Evolutionary conservation across 1,284 basidiomycete species (phyloP).

Genomic region (Wolfiporia cocos): DNA sequence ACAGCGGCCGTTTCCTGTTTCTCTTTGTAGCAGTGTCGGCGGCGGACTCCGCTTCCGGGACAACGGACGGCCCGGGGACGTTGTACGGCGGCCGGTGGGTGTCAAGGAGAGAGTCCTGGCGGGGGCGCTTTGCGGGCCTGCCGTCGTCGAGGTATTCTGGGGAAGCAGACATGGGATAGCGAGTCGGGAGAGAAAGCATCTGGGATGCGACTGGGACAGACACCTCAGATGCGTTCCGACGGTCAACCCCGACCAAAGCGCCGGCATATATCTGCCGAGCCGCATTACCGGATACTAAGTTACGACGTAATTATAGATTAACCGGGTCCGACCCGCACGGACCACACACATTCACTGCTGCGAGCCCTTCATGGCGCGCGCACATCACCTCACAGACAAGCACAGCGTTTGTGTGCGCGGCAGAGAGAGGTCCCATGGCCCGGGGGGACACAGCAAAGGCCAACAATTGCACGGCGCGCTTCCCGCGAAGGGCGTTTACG

Average conservation of each 20-base stretch:
- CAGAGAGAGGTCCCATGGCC: too few species aligned
- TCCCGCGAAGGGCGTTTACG: too few species aligned
- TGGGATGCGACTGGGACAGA: slow-evolving; percentile 2
- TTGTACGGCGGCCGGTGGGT: slow-evolving; percentile 7
- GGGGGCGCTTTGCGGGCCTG: slow-evolving; percentile 19
- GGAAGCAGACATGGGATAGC: slow-evolving; percentile 3
- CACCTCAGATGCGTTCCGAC: slow-evolving; percentile 2
- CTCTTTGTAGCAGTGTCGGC: slow-evolving; percentile 27
- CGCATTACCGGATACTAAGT: slow-evolving; percentile 4
- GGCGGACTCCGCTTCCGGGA: slow-evolving; percentile 20
- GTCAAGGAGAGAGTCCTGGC: slow-evolving; percentile 11
- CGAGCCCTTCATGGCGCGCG: too few species aligned
- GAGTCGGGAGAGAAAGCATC: slow-evolving; percentile 8
- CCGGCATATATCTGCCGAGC: slow-evolving; percentile 7
- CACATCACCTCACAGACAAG: too few species aligned
- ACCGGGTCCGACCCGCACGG: slow-evolving; percentile 9
- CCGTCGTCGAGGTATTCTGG: slow-evolving; percentile 19
- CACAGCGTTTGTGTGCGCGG: too few species aligned
- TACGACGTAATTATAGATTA: slow-evolving; percentile 5
- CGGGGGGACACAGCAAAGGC: too few species aligned
- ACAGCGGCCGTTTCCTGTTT: slow-evolving; percentile 37
- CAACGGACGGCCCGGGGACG: slow-evolving; percentile 13
- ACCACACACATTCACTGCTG: background rate
- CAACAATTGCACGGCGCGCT: too few species aligned
- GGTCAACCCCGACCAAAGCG: slow-evolving; percentile 9